Base-by-base conservation (phyloP, 306 rosid species). In the Quercus gilva region DNA sequence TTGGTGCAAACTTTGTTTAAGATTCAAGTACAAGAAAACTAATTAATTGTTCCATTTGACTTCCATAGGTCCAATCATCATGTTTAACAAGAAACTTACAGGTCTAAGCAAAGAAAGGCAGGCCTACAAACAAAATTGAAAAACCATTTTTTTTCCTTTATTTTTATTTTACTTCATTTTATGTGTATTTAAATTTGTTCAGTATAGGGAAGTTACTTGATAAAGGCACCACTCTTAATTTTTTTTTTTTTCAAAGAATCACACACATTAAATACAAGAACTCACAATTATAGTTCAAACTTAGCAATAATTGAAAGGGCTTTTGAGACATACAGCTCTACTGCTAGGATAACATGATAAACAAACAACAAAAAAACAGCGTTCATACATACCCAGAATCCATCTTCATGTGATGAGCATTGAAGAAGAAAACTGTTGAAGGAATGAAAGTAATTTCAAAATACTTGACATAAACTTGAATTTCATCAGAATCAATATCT, bases 331-430 rank as follows among this genome's bases (percentile, higher is more conserved):
- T 20, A 21, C 26, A 57, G 13, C 63, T 8, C 61, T n/a, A n/a
- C 0, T n/a, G 21, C 21, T 6, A 56, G 12, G n/a, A 56, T 23
- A 1, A 57, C 43, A 0, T 3, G 0, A 29, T 15, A 1, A 25
- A 14, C 26, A 60, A 2, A 11, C 18, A 25, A 60, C 33, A 60
- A 60, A 2, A 14, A 23, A 21, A 25, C 13, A 12, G 26, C 4
- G 17, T 1, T 23, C 25, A 10, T 1, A 4, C 4, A 21, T 83
- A 92, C 94, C 97, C 94, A 2, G 89, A 88, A 85, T 94, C 99
- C 97, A 94, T 92, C 91, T 92, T 94, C 97, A 91, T 91, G 82
- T 94, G 99, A 84, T 92, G 97, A 18, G 99, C 97, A 85, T 94
- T 94, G 92, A 91, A 94, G 90, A 94, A 92, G 86, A 92, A 94